A percentile compares a stretch with the other conserved stretches of the same genome.
These are phyloP conservation scores for Aspergillus jensenii DNA, from an alignment of 2,329 filamentous ascomycete species.

Conservation along the genomic window DNA sequence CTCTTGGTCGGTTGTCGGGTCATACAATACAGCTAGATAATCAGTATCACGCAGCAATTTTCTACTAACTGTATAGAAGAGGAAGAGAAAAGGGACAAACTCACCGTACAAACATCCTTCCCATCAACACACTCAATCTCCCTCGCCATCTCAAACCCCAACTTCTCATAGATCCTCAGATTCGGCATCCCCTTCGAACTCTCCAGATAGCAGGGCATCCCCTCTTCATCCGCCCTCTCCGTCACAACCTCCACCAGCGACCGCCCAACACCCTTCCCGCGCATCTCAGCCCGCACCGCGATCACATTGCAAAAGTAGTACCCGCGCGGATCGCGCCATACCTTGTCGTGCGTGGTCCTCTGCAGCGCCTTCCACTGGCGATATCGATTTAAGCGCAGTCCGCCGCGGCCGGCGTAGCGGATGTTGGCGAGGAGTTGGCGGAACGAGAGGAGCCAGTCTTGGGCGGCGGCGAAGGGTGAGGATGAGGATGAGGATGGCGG, in stretches of 20 bases:
- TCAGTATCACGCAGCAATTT: neutral
- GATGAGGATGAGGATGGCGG: slow-evolving; percentile 55
- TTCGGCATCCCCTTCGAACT: slow-evolving; percentile 68
- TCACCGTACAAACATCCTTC: slow-evolving; percentile 54
- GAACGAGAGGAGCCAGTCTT: slow-evolving; percentile 65
- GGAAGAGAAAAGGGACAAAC: slow-evolving; percentile 9
- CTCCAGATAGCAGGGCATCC: slow-evolving; percentile 68
- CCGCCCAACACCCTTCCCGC: slow-evolving; percentile 67
- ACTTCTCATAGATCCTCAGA: slow-evolving; percentile 66
- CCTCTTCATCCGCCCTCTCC: slow-evolving; percentile 62
- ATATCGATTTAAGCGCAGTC: slow-evolving; percentile 65
- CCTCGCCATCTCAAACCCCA: slow-evolving; percentile 66
- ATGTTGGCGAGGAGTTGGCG: slow-evolving; percentile 68
- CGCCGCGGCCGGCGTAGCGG: slow-evolving; percentile 64
- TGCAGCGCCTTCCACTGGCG: slow-evolving; percentile 72
- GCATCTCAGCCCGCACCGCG: slow-evolving; percentile 63
- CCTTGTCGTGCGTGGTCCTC: slow-evolving; percentile 57
- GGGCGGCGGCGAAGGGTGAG: slow-evolving; percentile 60
- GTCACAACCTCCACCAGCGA: slow-evolving; percentile 65
- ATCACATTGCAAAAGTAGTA: slow-evolving; percentile 80
- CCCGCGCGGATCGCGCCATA: slow-evolving; percentile 66
- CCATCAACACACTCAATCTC: slow-evolving; percentile 68
- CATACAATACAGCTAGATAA: slow-evolving; percentile 25
- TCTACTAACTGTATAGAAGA: neutral
- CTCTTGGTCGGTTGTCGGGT: slow-evolving; percentile 21